These are phyloP conservation scores for Schizosaccharomyces octosporus DNA, from an alignment of 805 yeast genomes.

Conservation along the genomic window DNA sequence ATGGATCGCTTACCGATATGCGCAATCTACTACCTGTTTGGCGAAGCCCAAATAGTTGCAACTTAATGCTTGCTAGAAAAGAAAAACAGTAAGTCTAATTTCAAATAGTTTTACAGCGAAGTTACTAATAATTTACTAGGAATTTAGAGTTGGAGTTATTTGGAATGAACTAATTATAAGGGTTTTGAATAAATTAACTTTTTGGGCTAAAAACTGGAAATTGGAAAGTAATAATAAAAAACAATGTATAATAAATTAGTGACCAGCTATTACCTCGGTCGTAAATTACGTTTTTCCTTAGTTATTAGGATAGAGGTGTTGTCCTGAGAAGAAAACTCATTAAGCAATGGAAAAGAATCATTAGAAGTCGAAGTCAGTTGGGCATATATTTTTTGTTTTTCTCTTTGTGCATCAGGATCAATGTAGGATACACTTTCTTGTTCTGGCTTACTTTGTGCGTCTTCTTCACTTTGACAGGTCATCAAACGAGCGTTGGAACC, in stretches of 20 bases:
- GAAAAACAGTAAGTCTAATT: neutral
- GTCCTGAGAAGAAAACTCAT: neutral
- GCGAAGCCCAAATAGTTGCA: neutral
- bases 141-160: neutral
- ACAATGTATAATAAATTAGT: neutral
- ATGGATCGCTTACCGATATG: neutral
- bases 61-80: conserved; percentile 1
- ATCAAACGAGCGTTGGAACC: neutral
- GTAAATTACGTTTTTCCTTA: neutral
- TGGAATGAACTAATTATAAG: neutral
- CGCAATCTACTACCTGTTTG: neutral
- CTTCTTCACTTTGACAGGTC: neutral
- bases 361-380: neutral
- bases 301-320: neutral
- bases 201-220: neutral
- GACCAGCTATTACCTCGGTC: neutral
- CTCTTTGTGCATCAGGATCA: neutral
- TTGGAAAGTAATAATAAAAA: neutral
- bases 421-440: neutral
- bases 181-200: neutral
- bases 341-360: neutral
- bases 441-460: neutral
- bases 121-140: neutral
- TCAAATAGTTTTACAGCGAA: neutral
- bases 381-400: neutral